phyloP scores from a whole-genome alignment of 2,329 filamentous ascomycete genomes.

The Gliomastix tumulicola region DNA sequence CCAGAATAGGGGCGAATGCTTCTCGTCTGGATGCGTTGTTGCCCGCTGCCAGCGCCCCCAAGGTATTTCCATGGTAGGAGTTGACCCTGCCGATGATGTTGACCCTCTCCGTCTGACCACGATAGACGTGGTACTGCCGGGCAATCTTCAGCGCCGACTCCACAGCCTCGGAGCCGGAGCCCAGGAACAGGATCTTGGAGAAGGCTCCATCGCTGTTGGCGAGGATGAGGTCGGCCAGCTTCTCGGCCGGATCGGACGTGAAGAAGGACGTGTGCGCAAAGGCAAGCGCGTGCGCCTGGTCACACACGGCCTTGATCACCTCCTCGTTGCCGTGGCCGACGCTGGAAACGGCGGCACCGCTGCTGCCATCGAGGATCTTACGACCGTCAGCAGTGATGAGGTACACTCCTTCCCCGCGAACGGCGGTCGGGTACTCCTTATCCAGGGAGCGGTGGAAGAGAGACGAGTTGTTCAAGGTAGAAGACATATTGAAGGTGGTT shows the following conservation, averaged over 20 bases:
- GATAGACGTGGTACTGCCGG: conserved; percentile 36
- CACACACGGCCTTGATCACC: conserved; percentile 45
- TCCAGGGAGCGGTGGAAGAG: conserved; percentile 6
- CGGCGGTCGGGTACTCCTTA: conserved; percentile 5
- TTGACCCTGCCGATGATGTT: conserved; percentile 32
- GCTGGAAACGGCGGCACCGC: conserved; percentile 59
- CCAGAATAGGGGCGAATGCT: conserved; percentile 12
- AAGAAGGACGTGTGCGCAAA: conserved; percentile 15
- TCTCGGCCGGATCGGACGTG: conserved; percentile 11
- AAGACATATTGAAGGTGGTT: too few species aligned
- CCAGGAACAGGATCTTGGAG: conserved; percentile 15
- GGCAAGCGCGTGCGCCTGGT: conserved; percentile 36
- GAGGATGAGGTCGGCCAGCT: conserved; percentile 11
- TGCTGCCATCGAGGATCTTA: conserved; percentile 59
- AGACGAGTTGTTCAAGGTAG: too few species aligned
- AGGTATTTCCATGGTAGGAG: conserved; percentile 39
- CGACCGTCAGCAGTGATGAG: conserved; percentile 27
- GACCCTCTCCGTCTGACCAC: conserved; percentile 18
- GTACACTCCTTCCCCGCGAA: conserved; percentile 7
- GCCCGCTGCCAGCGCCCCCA: conserved; percentile 32
- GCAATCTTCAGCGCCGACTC: conserved; percentile 41
- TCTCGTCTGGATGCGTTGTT: conserved; percentile 9
- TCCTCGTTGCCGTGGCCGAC: conserved; percentile 53
- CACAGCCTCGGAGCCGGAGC: conserved; percentile 24
- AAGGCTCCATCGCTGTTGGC: conserved; percentile 9